Conservation (phyloP, 495 filamentous ascomycete species). For the Aspergillus bertholletiae region DNA sequence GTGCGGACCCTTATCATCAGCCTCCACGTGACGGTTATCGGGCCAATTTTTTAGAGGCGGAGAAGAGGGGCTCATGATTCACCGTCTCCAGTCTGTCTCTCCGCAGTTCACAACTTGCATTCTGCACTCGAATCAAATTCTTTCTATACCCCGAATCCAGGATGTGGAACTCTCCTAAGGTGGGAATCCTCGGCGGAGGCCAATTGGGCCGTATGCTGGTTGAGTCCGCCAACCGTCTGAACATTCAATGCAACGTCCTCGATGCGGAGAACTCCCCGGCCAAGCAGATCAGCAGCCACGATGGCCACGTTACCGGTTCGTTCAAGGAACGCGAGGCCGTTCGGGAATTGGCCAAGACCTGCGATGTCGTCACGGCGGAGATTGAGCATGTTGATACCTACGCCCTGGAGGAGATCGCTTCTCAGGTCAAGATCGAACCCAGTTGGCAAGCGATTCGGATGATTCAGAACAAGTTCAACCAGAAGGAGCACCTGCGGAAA, state of each 20-base stretch:
- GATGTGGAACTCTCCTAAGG: constrained; percentile 48
- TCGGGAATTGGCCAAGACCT: constrained; percentile 67
- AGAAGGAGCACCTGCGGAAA: constrained; percentile 75
- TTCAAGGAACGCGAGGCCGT: constrained; percentile 79
- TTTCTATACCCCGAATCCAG: constrained; percentile 4
- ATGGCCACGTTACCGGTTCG: constrained; percentile 74
- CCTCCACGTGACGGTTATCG: constrained; percentile 22
- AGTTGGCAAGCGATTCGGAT: constrained; percentile 83
- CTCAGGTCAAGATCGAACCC: constrained; percentile 68
- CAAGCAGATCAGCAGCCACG: constrained; percentile 81
- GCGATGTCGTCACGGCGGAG: constrained; percentile 90
- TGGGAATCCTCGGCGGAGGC: constrained; percentile 73
- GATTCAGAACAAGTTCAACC: constrained; percentile 94
- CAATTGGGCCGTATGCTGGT: constrained; percentile 96
- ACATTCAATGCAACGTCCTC: constrained; percentile 75
- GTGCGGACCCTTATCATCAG: constrained; percentile 12
- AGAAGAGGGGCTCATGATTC: constrained; percentile 32
- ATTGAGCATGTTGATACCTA: constrained; percentile 96
- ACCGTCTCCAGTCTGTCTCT: neutral
- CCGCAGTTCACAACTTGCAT: constrained; percentile 9
- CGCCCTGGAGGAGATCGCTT: constrained; percentile 79
- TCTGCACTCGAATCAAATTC: neutral
- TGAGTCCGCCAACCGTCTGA: constrained; percentile 82
- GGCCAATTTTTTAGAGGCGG: constrained; percentile 15
- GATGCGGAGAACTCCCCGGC: constrained; percentile 79